These are phyloP conservation scores for Phyllosticta citribraziliensis DNA, from an alignment of 2,329 filamentous ascomycete genomes.

Conservation along the genomic window DNA sequence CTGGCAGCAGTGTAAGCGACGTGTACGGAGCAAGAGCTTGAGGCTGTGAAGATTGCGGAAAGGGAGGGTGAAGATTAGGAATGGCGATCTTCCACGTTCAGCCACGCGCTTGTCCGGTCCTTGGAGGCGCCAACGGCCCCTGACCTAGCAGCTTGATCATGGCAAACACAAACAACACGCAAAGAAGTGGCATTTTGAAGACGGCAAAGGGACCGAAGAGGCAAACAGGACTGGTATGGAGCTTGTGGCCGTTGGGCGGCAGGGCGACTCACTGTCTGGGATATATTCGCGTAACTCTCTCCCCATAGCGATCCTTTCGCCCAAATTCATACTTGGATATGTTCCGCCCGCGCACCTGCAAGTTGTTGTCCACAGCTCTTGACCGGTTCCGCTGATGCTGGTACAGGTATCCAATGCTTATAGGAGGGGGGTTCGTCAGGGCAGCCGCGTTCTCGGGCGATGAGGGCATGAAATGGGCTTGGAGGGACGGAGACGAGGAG, in stretches of 20 bases:
- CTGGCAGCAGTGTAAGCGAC: slow-evolving; percentile 13
- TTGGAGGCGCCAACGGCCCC: background rate
- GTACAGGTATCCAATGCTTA: slow-evolving; percentile 25
- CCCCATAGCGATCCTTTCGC: slow-evolving; percentile 30
- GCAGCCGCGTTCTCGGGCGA: slow-evolving; percentile 25
- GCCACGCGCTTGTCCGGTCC: background rate
- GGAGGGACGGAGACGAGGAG: background rate
- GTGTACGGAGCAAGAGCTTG: background rate
- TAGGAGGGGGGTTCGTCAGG: slow-evolving; percentile 22
- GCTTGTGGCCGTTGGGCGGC: background rate
- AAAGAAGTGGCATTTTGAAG: background rate
- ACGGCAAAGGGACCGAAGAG: background rate
- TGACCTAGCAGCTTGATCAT: background rate
- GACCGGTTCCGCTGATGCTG: slow-evolving; percentile 26
- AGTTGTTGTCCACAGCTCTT: slow-evolving; percentile 23
- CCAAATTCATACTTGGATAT: slow-evolving; percentile 32
- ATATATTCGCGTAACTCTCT: slow-evolving; percentile 30
- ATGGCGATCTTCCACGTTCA: background rate
- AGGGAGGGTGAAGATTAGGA: background rate
- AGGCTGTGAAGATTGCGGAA: background rate
- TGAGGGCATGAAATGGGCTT: slow-evolving; percentile 11
- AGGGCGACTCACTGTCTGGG: slow-evolving; percentile 26
- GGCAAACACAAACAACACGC: background rate
- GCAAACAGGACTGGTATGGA: background rate
- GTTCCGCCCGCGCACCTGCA: slow-evolving; percentile 26